Base-by-base conservation (phyloP, 108 stramenopile species). In the Fistulifera solaris region DNA sequence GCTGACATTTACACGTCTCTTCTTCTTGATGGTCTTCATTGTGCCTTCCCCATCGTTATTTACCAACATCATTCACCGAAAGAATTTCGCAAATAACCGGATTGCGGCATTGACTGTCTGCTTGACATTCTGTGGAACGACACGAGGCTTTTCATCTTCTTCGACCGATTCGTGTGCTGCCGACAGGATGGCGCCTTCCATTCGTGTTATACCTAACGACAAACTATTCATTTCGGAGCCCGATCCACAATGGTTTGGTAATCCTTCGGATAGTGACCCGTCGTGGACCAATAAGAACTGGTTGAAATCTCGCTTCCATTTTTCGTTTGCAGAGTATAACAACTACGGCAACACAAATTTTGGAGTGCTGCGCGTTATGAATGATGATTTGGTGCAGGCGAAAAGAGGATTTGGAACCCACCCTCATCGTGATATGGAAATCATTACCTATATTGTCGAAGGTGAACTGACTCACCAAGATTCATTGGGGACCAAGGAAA, bases 241-340 rank as follows among this genome's bases (percentile, higher is more conserved):
- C 0, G 48, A 73, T 48, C 86, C 86, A 6, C 11, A 27, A 1
- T 80, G 73, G 80, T 87, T 87, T 53, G 86, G 86, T 2, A 87
- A 87, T 61, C 81, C 83, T 60, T 41, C 48, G 16, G 42, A 44
- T 11, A 27, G 52, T 13, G 68, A 76, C 27, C 73, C 76, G 11
- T 11, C 40, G 15, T 87, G 85, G 85, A 71, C 67, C 11, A 71
- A 75, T 31, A 44, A 57, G 27, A 84, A 86, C 68, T 93, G 90
- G 90, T 82, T 93, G 40, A 72, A 86, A 63, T 75, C 75, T 43
- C 68, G 87, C 12, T 93, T 93, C 46, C 90, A 93, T 61, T 93
- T 93, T 55, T 65, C 59, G 15, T 93, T 93, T 61, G 90, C 90
- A 13, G 90, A 88, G 46, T 88, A 93, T 58, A 47, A 54, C 61